Evolutionary conservation across 2,329 filamentous ascomycete genomes (phyloP), one percentile per base, ranked within the genome.

Genomic region (Ophiostoma quercus): DNA sequence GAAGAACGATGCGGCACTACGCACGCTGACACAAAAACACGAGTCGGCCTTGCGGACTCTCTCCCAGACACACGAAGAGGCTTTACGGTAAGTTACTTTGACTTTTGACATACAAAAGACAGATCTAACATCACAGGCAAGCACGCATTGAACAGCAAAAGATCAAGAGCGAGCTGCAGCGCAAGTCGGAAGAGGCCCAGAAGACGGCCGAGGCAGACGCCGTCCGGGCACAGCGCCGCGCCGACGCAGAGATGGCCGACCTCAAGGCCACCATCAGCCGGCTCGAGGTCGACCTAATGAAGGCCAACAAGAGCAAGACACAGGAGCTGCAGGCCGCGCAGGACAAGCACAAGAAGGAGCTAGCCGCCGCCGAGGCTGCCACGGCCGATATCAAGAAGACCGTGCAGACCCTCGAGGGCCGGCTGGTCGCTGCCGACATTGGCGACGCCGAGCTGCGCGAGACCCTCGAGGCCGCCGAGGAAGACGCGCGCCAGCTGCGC

Each of bases 181-280:
- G 68, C 25, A 70, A 73, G 43, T 68, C 72, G 2, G 81, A 82
- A 1, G 80, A 84, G 60, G 79, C 79, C 32, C 82, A 82, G 63
- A 85, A 84, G 72, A 78, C 78, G 3, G 78, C 81, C 0, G 81
- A 85, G 71, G 79, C 80, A 2, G 85, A 88, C 69, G 75, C 79
- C 1, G 83, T 86, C 66, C 81, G 84, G 47, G 76, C 80, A 2
- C 80, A 81, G 68, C 80, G 82, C 37, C 79, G 84, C 60, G 77
- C 79, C 34, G 88, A 90, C 62, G 86, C 85, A 0, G 88, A 91
- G 74, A 82, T 85, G 68, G 84, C 86, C n/a, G 87, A 89, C 72
- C 78, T 91, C 14, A 84, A 85, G 74, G 84, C 83, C 32, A 88
- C 82, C 1, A 83, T 90, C 37, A 85, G 84, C 69, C 83, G 84